Evolutionary conservation across 78 protist species (phyloP).

Genomic region (Cavenderia fasciculata): DNA sequence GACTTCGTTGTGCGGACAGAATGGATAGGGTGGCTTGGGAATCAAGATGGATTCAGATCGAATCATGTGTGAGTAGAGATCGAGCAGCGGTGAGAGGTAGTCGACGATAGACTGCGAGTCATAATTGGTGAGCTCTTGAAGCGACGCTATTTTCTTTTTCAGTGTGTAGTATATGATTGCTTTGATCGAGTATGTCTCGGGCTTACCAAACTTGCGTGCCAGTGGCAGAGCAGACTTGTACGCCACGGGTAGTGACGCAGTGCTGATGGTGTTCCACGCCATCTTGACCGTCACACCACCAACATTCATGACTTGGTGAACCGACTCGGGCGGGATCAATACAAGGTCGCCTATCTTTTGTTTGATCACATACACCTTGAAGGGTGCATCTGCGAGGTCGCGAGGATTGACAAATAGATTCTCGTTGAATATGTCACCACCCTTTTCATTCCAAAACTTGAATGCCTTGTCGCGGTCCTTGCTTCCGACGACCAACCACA

Average conservation of each 20-base stretch:
- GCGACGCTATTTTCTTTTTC: background rate
- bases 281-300: constrained; percentile 35
- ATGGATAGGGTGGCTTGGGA: constrained; percentile 70
- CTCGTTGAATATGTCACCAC: constrained; percentile 63
- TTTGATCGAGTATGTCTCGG: constrained; percentile 37
- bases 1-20: constrained; percentile 23
- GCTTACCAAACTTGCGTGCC: background rate
- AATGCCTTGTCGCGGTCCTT: constrained; percentile 10
- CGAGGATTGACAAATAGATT: constrained; percentile 16
- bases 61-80: constrained; percentile 20
- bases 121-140: background rate
- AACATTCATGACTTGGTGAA: constrained; percentile 67
- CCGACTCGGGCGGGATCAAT: constrained; percentile 64
- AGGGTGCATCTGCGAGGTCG: constrained; percentile 35
- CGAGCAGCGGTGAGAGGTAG: constrained; percentile 25
- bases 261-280: constrained; percentile 46
- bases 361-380: constrained; percentile 39
- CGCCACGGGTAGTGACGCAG: constrained; percentile 16
- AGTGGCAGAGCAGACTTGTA: constrained; percentile 42
- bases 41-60: constrained; percentile 58
- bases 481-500: constrained; percentile 56
- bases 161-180: constrained; percentile 35
- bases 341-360: constrained; percentile 65
- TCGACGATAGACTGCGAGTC: constrained; percentile 13
- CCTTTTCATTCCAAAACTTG: constrained; percentile 37